phyloP scores from a whole-genome alignment of 2,329 filamentous ascomycete genomes.

The Achaetomium macrosporum region DNA sequence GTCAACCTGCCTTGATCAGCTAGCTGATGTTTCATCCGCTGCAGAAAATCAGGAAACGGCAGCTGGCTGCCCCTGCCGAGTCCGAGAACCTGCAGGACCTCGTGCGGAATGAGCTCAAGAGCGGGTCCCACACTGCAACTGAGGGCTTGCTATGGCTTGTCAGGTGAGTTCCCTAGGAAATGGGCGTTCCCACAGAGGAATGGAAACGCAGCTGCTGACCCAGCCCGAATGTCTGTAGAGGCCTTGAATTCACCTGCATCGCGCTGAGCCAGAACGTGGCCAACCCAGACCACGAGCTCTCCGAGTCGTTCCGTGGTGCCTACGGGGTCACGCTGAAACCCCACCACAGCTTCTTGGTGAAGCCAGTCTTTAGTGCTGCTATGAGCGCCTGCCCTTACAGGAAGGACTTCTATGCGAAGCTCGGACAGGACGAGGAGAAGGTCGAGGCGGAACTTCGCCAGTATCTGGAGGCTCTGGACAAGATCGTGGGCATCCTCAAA shows the following conservation, averaged over 20 bases:
- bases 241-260: constrained; percentile 87
- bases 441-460: constrained; percentile 58
- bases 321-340: constrained; percentile 86
- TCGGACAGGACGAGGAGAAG: constrained; percentile 61
- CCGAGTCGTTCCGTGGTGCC: constrained; percentile 77
- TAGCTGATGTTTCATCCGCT: constrained; percentile 5
- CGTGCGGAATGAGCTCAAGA: constrained; percentile 78
- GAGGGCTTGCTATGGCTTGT: constrained; percentile 89
- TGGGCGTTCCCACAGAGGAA: constrained; percentile 26
- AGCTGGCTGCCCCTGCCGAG: constrained; percentile 68
- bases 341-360: constrained; percentile 82
- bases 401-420: constrained; percentile 86
- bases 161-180: constrained; percentile 50
- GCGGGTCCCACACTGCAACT: constrained; percentile 80
- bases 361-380: constrained; percentile 86
- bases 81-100: constrained; percentile 84
- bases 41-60: constrained; percentile 84
- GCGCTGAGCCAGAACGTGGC: constrained; percentile 72
- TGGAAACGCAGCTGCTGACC: constrained; percentile 1
- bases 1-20: not conserved
- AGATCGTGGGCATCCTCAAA: constrained; percentile 70
- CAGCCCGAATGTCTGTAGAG: constrained; percentile 46
- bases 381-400: constrained; percentile 93
- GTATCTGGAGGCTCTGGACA: constrained; percentile 75
- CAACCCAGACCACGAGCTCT: constrained; percentile 66